Conservation (phyloP, 2,329 filamentous ascomycete genomes). For the Whalleya microplaca region DNA sequence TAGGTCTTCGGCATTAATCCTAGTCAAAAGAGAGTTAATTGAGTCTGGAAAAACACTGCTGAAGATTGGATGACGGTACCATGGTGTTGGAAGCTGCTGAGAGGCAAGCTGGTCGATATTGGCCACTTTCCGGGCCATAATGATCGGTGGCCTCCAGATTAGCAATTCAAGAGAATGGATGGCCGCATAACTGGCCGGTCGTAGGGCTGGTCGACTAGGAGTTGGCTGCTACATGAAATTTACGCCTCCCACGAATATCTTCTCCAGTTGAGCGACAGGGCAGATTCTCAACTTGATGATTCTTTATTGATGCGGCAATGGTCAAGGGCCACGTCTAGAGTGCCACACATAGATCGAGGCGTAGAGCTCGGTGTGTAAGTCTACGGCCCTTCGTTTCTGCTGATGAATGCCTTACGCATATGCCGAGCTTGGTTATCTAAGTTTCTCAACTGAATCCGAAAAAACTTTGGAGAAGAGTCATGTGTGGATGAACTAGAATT, state of each 20-base stretch:
- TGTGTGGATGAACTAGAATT: background rate
- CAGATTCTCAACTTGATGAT: constrained; percentile 6
- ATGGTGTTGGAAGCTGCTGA: constrained; percentile 10
- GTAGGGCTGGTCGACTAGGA: constrained; percentile 20
- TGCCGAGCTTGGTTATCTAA: background rate
- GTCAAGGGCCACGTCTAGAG: background rate
- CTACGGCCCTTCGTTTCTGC: no score
- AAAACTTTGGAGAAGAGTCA: background rate
- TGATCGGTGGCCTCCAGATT: constrained; percentile 14
- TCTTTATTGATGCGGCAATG: background rate
- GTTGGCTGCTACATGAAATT: constrained; percentile 17
- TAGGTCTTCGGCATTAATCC: constrained; percentile 3
- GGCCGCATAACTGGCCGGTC: constrained; percentile 18
- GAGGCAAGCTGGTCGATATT: constrained; percentile 1
- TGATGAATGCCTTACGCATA: background rate
- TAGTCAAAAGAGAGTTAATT: constrained; percentile 14
- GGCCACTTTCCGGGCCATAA: constrained; percentile 20
- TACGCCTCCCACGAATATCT: constrained; percentile 5
- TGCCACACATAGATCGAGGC: background rate
- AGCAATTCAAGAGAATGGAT: constrained; percentile 5
- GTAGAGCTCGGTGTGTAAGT: background rate
- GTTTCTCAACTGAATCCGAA: background rate
- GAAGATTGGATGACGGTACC: constrained; percentile 11
- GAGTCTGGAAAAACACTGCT: constrained; percentile 5
- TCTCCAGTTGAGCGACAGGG: background rate